These are phyloP conservation scores for Diaporthe citri DNA, from an alignment of 2,329 filamentous ascomycete species.

Conservation along the genomic window DNA sequence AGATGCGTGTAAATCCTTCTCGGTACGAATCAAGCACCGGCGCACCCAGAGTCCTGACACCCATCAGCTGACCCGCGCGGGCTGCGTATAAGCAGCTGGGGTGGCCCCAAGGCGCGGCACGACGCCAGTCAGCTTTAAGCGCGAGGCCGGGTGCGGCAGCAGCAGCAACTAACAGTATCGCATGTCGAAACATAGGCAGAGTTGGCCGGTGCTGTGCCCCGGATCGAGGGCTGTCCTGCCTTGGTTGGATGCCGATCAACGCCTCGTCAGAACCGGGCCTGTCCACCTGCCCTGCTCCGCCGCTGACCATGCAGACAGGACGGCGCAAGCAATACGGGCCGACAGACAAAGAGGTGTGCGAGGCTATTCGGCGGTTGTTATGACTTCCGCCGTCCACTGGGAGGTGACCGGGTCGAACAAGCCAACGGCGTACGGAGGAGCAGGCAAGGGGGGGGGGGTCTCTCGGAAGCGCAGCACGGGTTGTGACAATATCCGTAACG, in stretches of 20 bases:
- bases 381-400: neutral
- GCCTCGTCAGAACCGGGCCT: neutral
- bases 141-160: neutral
- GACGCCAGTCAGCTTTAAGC: conserved; percentile 4
- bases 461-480: neutral
- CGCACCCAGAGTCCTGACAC: neutral
- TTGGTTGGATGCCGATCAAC: conserved; percentile 3
- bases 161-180: neutral
- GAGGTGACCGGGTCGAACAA: neutral
- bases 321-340: neutral
- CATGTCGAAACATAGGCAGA: neutral
- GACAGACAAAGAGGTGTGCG: neutral
- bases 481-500: neutral
- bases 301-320: conserved; percentile 32
- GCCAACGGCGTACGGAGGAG: neutral
- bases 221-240: neutral
- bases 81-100: conserved; percentile 12
- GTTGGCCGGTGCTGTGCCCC: neutral
- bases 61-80: conserved; percentile 24
- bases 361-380: neutral
- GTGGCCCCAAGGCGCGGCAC: neutral
- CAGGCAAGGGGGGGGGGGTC: neutral
- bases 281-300: conserved; percentile 1
- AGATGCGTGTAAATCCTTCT: neutral
- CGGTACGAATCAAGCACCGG: neutral